A percentile compares a stretch with the other conserved stretches of the same genome.
Conservation (phyloP, 1,284 basidiomycete genomes). For the Boletus sp. region DNA sequence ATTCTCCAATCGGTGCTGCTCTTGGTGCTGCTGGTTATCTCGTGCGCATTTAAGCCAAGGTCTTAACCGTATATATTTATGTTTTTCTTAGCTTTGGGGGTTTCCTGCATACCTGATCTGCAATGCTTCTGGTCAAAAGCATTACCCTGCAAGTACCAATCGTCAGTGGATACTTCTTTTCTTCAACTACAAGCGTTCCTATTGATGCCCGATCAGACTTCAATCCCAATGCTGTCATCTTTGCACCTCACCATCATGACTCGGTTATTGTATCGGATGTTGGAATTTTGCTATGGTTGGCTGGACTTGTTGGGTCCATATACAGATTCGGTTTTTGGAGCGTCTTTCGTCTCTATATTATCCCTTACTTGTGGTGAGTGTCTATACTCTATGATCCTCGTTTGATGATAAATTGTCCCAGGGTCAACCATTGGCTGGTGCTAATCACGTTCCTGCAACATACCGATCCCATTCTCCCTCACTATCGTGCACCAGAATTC, state of each 20-base stretch:
- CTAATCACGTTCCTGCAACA: conserved; percentile 95
- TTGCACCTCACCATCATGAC: conserved; percentile 74
- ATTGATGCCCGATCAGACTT: conserved; percentile 57
- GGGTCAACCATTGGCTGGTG: conserved; percentile 87
- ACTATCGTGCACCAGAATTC: conserved; percentile 89
- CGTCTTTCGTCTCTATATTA: conserved; percentile 79
- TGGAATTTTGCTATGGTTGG: conserved; percentile 75
- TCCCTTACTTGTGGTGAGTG: conserved; percentile 84
- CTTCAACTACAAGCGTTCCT: not conserved
- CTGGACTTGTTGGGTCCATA: conserved; percentile 56
- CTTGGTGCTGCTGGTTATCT: conserved; percentile 67
- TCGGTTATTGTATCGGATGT: conserved; percentile 85
- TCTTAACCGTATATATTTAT: conserved; percentile 1
- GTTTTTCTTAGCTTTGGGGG: conserved; percentile 57
- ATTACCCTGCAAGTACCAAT: conserved; percentile 81
- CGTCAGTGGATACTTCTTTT: conserved; percentile 51
- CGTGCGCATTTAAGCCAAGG: conserved; percentile 46
- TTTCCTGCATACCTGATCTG: conserved; percentile 85
- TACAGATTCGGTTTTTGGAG: conserved; percentile 68
- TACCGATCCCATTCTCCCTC: conserved; percentile 91
- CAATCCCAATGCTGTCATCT: conserved; percentile 78
- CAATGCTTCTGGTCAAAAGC: conserved; percentile 87
- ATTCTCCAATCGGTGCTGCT: conserved; percentile 85
- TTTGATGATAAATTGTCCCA: conserved; percentile 20
- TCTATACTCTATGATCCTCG: not conserved